phyloP scores from a whole-genome alignment of 2,329 filamentous ascomycete genomes.

The Eutypella sp. region DNA sequence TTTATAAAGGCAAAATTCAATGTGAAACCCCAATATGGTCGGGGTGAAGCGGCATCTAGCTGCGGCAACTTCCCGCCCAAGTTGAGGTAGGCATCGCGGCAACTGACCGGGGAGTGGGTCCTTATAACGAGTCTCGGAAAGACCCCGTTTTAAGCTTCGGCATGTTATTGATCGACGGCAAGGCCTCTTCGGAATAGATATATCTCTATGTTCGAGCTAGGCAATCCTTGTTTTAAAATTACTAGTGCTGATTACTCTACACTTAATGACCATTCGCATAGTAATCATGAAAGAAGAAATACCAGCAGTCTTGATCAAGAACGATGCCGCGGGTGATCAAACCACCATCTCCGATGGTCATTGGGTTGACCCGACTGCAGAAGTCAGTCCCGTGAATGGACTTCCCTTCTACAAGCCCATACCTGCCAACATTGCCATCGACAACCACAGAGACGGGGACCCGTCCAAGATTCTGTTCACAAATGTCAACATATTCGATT shows the following conservation, averaged over 20 bases:
- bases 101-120: not conserved
- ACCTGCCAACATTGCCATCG: constrained; percentile 7
- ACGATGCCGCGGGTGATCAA: not conserved
- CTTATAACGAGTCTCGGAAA: not conserved
- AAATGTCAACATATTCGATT: constrained; percentile 28
- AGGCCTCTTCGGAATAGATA: not conserved
- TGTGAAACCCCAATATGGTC: not conserved
- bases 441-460: constrained; percentile 6
- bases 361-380: not conserved
- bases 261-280: not conserved
- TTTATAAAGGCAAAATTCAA: not conserved
- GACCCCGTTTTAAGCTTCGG: not conserved
- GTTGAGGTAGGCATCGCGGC: not conserved
- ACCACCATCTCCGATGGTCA: not conserved
- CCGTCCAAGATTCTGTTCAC: constrained; percentile 21
- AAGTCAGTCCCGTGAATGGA: constrained; percentile 6
- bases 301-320: not conserved
- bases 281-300: not conserved
- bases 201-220: not conserved
- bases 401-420: constrained; percentile 9
- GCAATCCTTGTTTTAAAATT: not conserved
- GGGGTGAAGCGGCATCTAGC: not conserved
- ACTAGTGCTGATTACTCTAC: not conserved
- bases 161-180: not conserved
- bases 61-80: not conserved